phyloP scores from a whole-genome alignment of 805 yeast genomes.

The Suhomyces vadensis region DNA sequence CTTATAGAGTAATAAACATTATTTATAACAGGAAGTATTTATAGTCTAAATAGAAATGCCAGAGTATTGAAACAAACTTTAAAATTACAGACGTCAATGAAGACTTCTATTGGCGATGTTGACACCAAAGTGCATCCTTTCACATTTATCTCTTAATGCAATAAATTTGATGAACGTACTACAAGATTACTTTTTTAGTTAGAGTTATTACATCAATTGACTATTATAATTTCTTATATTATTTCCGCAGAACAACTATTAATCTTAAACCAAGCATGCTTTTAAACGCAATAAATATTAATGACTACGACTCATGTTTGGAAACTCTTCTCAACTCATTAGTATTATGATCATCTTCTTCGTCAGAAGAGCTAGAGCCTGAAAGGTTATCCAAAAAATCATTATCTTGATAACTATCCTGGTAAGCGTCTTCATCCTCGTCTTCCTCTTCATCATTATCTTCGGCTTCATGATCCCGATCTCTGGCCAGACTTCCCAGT shows the following conservation, averaged over 20 bases:
- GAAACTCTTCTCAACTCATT: conserved; percentile 43
- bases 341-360: conserved; percentile 29
- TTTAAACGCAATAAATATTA: not conserved
- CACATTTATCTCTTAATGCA: no score
- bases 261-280: not conserved
- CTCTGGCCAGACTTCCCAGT: not conserved
- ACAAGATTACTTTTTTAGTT: no score
- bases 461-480: not conserved
- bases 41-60: no score
- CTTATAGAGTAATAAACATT: no score
- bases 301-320: conserved; percentile 9
- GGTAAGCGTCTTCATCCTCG: conserved; percentile 23
- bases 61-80: no score
- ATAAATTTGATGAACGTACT: no score
- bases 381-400: conserved; percentile 41
- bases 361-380: conserved; percentile 47
- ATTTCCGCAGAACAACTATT: not conserved
- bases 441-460: conserved; percentile 22
- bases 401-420: conserved; percentile 27
- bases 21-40: no score
- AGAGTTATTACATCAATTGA: no score
- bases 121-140: no score
- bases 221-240: not conserved
- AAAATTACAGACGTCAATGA: no score
- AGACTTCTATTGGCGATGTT: no score